phyloP scores from a whole-genome alignment of 1,284 basidiomycete species.

The Fomitiporia mediterranea region DNA sequence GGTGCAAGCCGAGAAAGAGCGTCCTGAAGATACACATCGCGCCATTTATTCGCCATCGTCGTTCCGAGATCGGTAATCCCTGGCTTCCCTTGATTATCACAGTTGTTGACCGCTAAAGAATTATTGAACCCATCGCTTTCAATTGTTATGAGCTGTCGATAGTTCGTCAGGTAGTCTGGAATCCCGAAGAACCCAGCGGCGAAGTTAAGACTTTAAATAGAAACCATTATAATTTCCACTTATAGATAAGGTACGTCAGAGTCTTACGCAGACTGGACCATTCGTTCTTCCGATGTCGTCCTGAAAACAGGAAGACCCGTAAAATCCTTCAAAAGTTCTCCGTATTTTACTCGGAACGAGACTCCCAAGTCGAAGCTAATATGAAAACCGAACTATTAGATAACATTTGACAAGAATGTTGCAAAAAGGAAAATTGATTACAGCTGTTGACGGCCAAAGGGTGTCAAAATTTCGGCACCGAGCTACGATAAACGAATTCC shows the following conservation, averaged over 20 bases:
- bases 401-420: background rate
- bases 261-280: conserved; percentile 52
- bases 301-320: conserved; percentile 53
- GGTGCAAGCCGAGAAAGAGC: conserved; percentile 59
- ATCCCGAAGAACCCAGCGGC: conserved; percentile 60
- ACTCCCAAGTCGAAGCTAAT: conserved; percentile 42
- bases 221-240: too few relatives aligned
- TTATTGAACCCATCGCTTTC: conserved; percentile 50
- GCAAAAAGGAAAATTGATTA: conserved; percentile 26
- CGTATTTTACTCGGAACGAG: conserved; percentile 51
- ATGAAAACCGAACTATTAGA: conserved; percentile 22
- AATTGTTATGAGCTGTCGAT: conserved; percentile 48
- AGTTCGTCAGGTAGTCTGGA: conserved; percentile 40
- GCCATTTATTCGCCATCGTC: conserved; percentile 46
- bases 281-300: conserved; percentile 50
- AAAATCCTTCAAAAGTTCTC: conserved; percentile 50
- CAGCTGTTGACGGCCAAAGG: conserved; percentile 52
- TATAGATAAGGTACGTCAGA: background rate
- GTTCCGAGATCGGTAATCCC: conserved; percentile 34
- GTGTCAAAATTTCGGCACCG: conserved; percentile 53
- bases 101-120: conserved; percentile 51
- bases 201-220: conserved; percentile 40
- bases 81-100: conserved; percentile 38
- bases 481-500: conserved; percentile 36
- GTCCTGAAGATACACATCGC: conserved; percentile 47